phyloP scores from a whole-genome alignment of 2,329 filamentous ascomycete species.

The Huntiella savannae region DNA sequence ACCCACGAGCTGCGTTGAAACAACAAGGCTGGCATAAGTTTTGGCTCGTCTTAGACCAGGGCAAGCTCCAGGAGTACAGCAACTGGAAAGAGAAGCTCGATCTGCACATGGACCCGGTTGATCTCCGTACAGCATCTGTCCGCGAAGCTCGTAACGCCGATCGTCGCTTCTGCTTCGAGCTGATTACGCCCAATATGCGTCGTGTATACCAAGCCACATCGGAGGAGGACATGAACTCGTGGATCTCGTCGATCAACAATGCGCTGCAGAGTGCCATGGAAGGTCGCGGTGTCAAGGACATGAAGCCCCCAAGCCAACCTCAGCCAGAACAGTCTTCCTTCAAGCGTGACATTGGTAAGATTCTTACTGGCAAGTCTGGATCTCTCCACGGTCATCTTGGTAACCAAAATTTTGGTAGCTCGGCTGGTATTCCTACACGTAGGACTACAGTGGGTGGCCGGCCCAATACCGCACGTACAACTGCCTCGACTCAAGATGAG shows the following conservation, averaged over 20 bases:
- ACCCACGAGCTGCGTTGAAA: slow-evolving; percentile 72
- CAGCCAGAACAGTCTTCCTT: slow-evolving; percentile 30
- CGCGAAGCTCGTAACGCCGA: slow-evolving; percentile 89
- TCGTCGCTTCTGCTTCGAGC: slow-evolving; percentile 90
- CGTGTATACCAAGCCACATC: slow-evolving; percentile 94
- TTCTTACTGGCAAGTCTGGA: slow-evolving; percentile 79
- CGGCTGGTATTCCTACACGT: slow-evolving; percentile 45
- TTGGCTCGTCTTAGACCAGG: slow-evolving; percentile 95
- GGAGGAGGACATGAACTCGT: slow-evolving; percentile 93
- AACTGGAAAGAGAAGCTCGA: slow-evolving; percentile 98
- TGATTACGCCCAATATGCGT: slow-evolving; percentile 91
- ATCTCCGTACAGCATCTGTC: slow-evolving; percentile 90
- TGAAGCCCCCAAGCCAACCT: slow-evolving; percentile 19
- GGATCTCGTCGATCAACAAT: slow-evolving; percentile 94
- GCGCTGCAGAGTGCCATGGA: slow-evolving; percentile 92
- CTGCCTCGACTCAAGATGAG: slow-evolving; percentile 58
- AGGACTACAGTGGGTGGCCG: slow-evolving; percentile 84
- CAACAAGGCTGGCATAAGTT: slow-evolving; percentile 99
- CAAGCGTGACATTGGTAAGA: slow-evolving; percentile 75
- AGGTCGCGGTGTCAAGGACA: slow-evolving; percentile 43
- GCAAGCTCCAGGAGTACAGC: slow-evolving; percentile 91
- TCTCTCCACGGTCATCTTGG: slow-evolving; percentile 39
- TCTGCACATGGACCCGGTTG: slow-evolving; percentile 93
- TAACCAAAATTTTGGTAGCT: slow-evolving; percentile 26
- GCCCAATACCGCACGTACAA: slow-evolving; percentile 49